Conservation (phyloP, 208 protist genomes). For the Crithidia mellificae region DNA sequence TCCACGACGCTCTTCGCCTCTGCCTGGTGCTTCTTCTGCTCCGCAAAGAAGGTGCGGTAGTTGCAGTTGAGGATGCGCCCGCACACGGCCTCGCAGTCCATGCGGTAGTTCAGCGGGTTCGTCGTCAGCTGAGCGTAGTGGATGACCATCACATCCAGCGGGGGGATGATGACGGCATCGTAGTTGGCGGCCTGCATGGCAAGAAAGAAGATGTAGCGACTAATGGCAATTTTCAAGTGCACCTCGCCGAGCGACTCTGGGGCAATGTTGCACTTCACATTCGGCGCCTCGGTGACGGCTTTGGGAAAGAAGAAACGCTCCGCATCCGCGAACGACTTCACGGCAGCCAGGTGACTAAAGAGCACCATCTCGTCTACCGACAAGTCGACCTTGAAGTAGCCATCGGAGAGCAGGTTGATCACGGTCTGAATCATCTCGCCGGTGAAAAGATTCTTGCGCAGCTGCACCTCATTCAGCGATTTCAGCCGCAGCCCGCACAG, state of each 20-base stretch:
- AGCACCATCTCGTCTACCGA: conserved; percentile 75
- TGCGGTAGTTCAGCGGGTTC: conserved; percentile 69
- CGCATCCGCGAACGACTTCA: conserved; percentile 49
- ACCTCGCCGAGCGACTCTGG: conserved; percentile 28
- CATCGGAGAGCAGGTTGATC: conserved; percentile 81
- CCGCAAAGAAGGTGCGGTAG: conserved; percentile 79
- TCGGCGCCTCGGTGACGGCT: conserved; percentile 14
- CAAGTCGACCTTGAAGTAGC: conserved; percentile 88
- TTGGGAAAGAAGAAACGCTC: conserved; percentile 74
- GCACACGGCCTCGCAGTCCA: conserved; percentile 85
- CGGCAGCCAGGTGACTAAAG: conserved; percentile 61
- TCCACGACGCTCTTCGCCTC: conserved; percentile 64
- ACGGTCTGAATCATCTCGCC: conserved; percentile 76
- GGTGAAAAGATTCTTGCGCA: conserved; percentile 74
- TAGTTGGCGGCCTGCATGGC: conserved; percentile 89
- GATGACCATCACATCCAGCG: conserved; percentile 85
- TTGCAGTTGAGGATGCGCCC: conserved; percentile 86
- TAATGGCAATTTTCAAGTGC: conserved; percentile 65
- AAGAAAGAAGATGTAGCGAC: conserved; percentile 90
- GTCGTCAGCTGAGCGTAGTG: conserved; percentile 85
- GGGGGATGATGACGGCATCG: conserved; percentile 84
- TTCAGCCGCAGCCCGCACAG: conserved; percentile 68
- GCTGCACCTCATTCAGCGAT: conserved; percentile 67
- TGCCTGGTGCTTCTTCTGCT: conserved; percentile 46
- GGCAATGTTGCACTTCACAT: conserved; percentile 1